Percentiles rank a stretch among this genome's conserved stretches.
These are phyloP conservation scores for Sinapis alba DNA, from an alignment of 441 rosid species.

Conservation along the genomic window DNA sequence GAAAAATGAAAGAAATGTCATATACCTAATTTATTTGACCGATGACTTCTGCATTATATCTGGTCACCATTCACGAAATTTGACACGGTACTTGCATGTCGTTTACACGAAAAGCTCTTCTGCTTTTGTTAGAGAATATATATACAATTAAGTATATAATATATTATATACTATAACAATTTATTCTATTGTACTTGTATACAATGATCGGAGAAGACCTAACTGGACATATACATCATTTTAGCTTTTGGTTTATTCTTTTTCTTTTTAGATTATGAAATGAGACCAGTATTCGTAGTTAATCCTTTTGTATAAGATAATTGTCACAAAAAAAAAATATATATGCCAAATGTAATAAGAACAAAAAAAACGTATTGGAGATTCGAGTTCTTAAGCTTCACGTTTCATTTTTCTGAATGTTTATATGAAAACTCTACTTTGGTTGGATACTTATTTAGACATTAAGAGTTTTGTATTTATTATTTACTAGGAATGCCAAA, in stretches of 20 bases:
- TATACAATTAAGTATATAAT: background rate
- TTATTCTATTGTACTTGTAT: background rate
- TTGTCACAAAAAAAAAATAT: background rate
- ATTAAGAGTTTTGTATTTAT: background rate
- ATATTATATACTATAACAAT: background rate
- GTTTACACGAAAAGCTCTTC: conserved; percentile 12
- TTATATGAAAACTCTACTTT: background rate
- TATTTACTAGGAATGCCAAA: conserved; percentile 18
- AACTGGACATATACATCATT: conserved; percentile 5
- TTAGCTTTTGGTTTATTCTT: background rate
- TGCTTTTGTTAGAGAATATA: background rate
- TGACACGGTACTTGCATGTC: conserved; percentile 25
- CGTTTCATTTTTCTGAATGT: background rate
- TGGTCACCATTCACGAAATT: conserved; percentile 22
- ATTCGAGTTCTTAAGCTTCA: background rate
- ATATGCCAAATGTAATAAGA: background rate
- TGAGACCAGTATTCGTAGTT: background rate
- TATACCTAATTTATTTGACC: conserved; percentile 40
- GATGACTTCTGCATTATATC: conserved; percentile 23
- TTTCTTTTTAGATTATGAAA: background rate
- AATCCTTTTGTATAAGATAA: background rate
- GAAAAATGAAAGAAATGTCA: conserved; percentile 8
- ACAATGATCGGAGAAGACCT: background rate
- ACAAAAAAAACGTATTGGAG: background rate
- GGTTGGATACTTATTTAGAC: background rate